Base-by-base conservation (phyloP, 495 filamentous ascomycete species). In the Parmelia sp. region DNA sequence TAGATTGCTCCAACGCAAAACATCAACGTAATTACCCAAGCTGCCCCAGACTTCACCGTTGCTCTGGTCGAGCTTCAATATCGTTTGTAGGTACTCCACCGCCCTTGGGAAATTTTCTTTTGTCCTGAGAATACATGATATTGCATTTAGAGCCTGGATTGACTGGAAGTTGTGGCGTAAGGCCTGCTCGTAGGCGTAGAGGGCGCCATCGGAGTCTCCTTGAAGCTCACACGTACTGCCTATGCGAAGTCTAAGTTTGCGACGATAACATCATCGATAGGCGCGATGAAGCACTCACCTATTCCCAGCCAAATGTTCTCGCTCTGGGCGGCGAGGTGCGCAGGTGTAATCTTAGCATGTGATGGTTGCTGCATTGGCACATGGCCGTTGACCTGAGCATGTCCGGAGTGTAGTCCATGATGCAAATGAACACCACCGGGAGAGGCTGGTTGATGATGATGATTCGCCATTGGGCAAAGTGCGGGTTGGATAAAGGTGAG, bases 21-120 rank as follows among this genome's bases (percentile, higher is more conserved):
- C 44, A n/a, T 25, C 15, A 4, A 44, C 17, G 57, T 47, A 73
- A 80, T 61, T 80, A 93, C 90, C 92, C 39, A 97, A 78, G 69
- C 91, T 96, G 19, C 95, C 92, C 94, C 94, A 97, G 27, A 93
- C 91, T 76, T 99, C 94, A 33, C 94, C 94, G 73, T 94, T 97
- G 63, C 81, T 87, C 3, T 75, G 80, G 65, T 99, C 95, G 44
- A 99, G 77, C 75, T 96, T 95, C 55, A 99, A 73, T 63, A 97
- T 96, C 36, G 86, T 89, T 63, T 94, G 87, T 31, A 99, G 80
- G 71, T 92, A 97, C 69, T 97, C 95, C 33, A 96, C 88, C 4
- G 94, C 94, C 71, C 93, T 93, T 40, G 90, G 87, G 66, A 96
- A 99, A 39, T 96, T 90, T 70, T 97, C 94, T 69, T 90, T 91